phyloP scores from a whole-genome alignment of 768 basidiomycete genomes.

The Suillus occidentalis region DNA sequence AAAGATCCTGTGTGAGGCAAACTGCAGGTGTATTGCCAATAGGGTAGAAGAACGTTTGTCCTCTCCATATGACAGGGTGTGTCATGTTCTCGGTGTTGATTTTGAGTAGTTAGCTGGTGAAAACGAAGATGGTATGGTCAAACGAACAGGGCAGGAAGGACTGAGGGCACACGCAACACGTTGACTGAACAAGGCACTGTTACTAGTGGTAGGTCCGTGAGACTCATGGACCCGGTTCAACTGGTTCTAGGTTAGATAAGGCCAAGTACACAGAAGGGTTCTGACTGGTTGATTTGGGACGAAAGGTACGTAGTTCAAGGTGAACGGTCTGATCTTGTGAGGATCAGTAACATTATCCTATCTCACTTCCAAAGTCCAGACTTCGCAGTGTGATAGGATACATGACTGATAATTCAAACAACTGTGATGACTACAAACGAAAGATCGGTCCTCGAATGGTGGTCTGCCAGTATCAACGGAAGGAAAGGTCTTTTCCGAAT shows the following conservation, averaged over 20 bases:
- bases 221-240: not conserved
- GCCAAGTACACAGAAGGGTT: not conserved
- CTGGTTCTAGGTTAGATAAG: not conserved
- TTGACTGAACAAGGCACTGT: not conserved
- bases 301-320: not conserved
- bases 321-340: not conserved
- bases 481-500: too few species aligned
- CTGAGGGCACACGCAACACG: not conserved
- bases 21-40: conserved; percentile 61
- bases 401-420: too few species aligned
- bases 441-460: too few species aligned
- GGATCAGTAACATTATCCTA: too few species aligned
- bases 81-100: conserved; percentile 33
- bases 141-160: not conserved
- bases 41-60: conserved; percentile 52
- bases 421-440: too few species aligned
- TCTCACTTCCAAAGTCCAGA: too few species aligned
- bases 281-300: not conserved
- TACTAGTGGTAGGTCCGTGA: not conserved
- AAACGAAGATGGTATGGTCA: not conserved
- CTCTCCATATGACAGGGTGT: conserved; percentile 44
- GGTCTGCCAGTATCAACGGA: too few species aligned
- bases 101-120: not conserved
- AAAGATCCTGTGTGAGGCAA: conserved; percentile 45
- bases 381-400: too few species aligned